A percentile compares a stretch with the other conserved stretches of the same genome.
These are phyloP conservation scores for Eucalyptus brandiana DNA, from an alignment of 345 rosid genomes.

Conservation along the genomic window DNA sequence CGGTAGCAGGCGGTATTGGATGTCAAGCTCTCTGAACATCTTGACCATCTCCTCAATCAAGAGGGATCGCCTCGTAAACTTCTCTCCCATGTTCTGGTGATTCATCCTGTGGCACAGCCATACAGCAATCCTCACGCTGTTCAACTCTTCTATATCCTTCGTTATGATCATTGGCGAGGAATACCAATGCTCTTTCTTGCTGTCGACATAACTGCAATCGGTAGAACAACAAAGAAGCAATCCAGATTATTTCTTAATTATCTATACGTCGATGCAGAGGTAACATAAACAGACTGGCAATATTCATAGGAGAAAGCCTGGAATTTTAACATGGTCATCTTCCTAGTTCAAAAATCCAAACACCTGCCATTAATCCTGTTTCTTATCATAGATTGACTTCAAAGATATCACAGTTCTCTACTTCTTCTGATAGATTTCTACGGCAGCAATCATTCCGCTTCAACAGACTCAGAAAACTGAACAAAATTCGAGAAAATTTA, in stretches of 20 bases:
- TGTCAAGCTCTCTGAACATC: too few species aligned
- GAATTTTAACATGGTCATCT: background rate
- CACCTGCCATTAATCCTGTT: background rate
- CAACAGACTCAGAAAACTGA: background rate
- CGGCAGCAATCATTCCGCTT: background rate
- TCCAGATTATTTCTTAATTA: background rate
- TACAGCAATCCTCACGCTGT: too few species aligned
- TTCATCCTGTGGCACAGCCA: too few species aligned
- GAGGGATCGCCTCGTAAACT: too few species aligned
- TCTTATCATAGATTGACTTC: too few species aligned
- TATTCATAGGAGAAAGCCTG: background rate
- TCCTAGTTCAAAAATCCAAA: background rate
- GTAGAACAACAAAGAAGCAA: background rate
- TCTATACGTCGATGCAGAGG: background rate
- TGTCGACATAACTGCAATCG: conserved; percentile 33
- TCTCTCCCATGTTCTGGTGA: too few species aligned
- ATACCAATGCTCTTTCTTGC: conserved; percentile 70
- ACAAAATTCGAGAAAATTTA: background rate
- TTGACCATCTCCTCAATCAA: too few species aligned
- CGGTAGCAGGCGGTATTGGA: too few species aligned
- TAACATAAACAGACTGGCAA: background rate
- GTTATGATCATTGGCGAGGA: conserved; percentile 13
- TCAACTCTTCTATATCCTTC: too few species aligned
- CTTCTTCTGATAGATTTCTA: too few species aligned
- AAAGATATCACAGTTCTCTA: too few species aligned